These are phyloP conservation scores for Chlorencoelia australis DNA, from an alignment of 2,329 filamentous ascomycete genomes.

Conservation along the genomic window DNA sequence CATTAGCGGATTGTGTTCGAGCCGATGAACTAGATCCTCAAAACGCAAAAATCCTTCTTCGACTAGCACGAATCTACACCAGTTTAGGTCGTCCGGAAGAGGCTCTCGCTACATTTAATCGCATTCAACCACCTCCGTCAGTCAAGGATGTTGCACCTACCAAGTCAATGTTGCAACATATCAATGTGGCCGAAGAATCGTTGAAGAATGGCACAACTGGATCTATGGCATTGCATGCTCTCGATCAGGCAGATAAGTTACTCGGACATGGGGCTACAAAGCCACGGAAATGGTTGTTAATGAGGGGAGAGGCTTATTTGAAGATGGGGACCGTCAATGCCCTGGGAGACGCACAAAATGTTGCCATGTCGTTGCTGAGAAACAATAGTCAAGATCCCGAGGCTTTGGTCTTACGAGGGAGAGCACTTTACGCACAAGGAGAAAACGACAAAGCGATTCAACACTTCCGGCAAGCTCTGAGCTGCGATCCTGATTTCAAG, in stretches of 20 bases:
- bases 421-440: conserved; percentile 79
- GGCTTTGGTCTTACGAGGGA: conserved; percentile 79
- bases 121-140: conserved; percentile 70
- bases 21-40: conserved; percentile 76
- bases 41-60: conserved; percentile 80
- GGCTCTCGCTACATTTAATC: conserved; percentile 70
- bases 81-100: conserved; percentile 78
- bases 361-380: conserved; percentile 79
- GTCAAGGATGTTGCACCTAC: conserved; percentile 80
- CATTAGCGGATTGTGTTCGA: conserved; percentile 75
- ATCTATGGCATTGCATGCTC: conserved; percentile 84
- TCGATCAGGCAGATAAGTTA: conserved; percentile 79
- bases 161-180: conserved; percentile 72
- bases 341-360: conserved; percentile 82
- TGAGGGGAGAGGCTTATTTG: conserved; percentile 84
- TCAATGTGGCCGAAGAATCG: conserved; percentile 69
- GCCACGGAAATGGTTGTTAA: conserved; percentile 87
- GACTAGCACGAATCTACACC: conserved; percentile 83
- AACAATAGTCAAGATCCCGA: conserved; percentile 88
- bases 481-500: conserved; percentile 83
- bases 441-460: conserved; percentile 93
- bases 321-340: conserved; percentile 88
- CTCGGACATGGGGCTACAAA: conserved; percentile 66
- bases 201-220: conserved; percentile 66
- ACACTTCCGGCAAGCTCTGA: conserved; percentile 82